Evolutionary conservation across 23 red algal genomes (phyloP), one percentile per base, ranked within the genome.

Genomic region (Gracilaria domingensis): DNA sequence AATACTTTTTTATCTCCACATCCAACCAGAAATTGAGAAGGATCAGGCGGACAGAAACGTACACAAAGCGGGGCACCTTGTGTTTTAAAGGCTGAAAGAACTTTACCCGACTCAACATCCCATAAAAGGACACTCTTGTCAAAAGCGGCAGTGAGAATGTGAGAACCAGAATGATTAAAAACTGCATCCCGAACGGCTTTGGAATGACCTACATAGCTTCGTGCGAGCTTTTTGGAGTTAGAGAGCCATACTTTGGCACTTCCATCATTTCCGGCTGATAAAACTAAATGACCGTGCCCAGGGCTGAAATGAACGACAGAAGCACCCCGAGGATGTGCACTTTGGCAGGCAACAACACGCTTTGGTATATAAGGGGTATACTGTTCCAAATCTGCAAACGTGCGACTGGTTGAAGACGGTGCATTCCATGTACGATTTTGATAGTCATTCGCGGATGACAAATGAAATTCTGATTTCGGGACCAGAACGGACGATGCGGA

Each of bases 21-120:
- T 24, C 86, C 96, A 1, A 85, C 87, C 42, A 98, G 72, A 91
- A 98, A 98, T 30, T 88, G 60, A 26, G 56, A 81, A 13, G 44
- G 47, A 25, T 83, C 47, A 26, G 23, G 58, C 18, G 78, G 85
- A 50, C 56, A 62, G 53, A 85, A 81, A 14, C 75, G 64, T 45
- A 95, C 85, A 75, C 91, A 87, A 64, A 47, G 45, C 7, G 77
- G 75, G 25, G 47, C 24, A 17, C 78, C 93, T 17, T 23, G 18
- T 28, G 79, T 77, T 0, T 50, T 58, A 60, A 94, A 97, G 21
- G 47, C 55, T 8, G 47, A 79, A 56, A 84, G 42, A 28, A 92
- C 83, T 70, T 70, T 61, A 30, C 96, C 96, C 1, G 96, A 85
- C 56, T 98, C 96, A 25, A 85, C 79, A 81, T 98, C 92, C 96